A percentile compares a stretch with the other conserved stretches of the same genome.
Conservation (phyloP, 1,284 basidiomycete genomes). For the Cystobasidiaceae sp. region DNA sequence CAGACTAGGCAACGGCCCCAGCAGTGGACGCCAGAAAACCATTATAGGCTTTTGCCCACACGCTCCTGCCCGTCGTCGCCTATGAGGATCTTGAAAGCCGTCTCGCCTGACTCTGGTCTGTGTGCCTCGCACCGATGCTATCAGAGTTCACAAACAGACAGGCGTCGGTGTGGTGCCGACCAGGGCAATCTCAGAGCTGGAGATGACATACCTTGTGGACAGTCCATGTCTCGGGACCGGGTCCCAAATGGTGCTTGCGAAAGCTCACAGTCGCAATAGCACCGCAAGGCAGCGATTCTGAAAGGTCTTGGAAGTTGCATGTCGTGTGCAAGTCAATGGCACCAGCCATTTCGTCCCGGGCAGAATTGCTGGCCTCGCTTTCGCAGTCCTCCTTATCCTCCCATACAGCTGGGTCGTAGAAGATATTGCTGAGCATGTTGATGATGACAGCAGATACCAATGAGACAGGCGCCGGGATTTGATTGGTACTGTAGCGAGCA, state of each 20-base stretch:
- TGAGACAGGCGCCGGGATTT: too few relatives aligned
- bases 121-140: conserved; percentile 5
- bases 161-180: background rate
- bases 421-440: conserved; percentile 25
- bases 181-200: background rate
- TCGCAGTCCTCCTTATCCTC: background rate
- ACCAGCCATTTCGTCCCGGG: background rate
- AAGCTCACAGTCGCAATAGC: conserved; percentile 15
- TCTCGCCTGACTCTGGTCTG: too few relatives aligned
- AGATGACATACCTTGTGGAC: conserved; percentile 11
- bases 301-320: background rate
- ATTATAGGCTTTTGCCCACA: too few relatives aligned
- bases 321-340: background rate
- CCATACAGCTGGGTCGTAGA: conserved; percentile 1
- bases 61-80: too few relatives aligned
- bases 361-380: background rate
- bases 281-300: conserved; percentile 9
- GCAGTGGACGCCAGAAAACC: too few relatives aligned
- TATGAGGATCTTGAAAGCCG: too few relatives aligned
- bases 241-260: background rate
- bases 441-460: too few relatives aligned
- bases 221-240: conserved; percentile 1
- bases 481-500: too few relatives aligned
- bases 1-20: too few relatives aligned
- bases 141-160: background rate